Conservation (phyloP, 2,329 filamentous ascomycete genomes). For the Penicillium vulpinum region DNA sequence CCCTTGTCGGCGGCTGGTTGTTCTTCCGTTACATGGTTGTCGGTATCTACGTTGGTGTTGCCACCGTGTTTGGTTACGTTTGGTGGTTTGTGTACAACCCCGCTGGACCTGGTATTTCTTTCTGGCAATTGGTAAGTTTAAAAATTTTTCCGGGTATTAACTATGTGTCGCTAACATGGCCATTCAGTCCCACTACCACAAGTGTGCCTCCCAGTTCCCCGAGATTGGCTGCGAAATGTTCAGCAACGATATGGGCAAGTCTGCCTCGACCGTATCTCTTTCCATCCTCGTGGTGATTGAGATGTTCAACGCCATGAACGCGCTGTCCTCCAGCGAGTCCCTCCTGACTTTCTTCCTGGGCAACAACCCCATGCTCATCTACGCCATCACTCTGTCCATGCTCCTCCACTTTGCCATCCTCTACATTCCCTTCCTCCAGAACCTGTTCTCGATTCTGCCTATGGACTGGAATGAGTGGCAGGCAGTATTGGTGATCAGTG, state of each 20-base stretch:
- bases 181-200: conserved; percentile 77
- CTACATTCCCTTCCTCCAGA: conserved; percentile 86
- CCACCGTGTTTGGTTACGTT: conserved; percentile 95
- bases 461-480: conserved; percentile 86
- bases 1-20: conserved; percentile 90
- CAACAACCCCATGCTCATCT: conserved; percentile 98
- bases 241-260: conserved; percentile 76
- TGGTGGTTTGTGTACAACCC: conserved; percentile 99
- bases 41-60: conserved; percentile 88
- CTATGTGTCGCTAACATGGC: conserved; percentile 5
- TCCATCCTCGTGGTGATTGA: conserved; percentile 94
- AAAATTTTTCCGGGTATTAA: conserved; percentile 8
- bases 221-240: conserved; percentile 95
- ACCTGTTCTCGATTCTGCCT: conserved; percentile 85
- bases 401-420: conserved; percentile 89
- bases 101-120: conserved; percentile 84
- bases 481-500: conserved; percentile 83
- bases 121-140: conserved; percentile 70
- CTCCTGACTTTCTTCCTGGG: conserved; percentile 91
- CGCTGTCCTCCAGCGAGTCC: conserved; percentile 90
- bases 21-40: conserved; percentile 98
- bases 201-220: conserved; percentile 80
- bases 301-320: conserved; percentile 99
- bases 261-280: conserved; percentile 89
- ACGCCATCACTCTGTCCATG: conserved; percentile 92